Evolutionary conservation across 768 basidiomycete species (phyloP), one percentile per base, ranked within the genome.

Genomic region (Leccinum longicurvipes): DNA sequence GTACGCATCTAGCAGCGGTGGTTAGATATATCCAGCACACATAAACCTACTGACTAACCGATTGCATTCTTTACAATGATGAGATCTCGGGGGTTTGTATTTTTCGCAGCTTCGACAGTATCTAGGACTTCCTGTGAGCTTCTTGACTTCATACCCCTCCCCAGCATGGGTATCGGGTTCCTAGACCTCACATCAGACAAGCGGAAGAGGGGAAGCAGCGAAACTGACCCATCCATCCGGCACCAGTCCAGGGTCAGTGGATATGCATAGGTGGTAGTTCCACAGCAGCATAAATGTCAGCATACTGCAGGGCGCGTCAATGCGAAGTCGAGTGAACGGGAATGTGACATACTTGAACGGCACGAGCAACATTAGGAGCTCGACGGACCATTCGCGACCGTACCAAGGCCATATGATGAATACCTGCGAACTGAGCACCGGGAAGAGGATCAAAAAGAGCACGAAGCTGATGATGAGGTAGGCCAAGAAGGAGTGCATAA

Each of bases 401-500:
- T 95, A 96, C 92, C 92, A 97, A 21, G 93, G 93, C 92, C 83
- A 84, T 68, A 97, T 84, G 57, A 98, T 78, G 73, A 90, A 94
- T 63, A 93, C 80, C 71, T 98, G 96, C 2, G 88, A 84, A 6
- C 90, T 87, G 70, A 92, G 91, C 2, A 91, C 83, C 60, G 98
- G 93, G 72, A 98, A 98, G 50, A 77, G 81, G 44, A 93, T 92
- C 32, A 93, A 79, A 62, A 76, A 77, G 50, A 88, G 78, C 56
- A 89, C 88, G 62, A 84, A 77, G 62, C 79, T 77, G 68, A 93
- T 86, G 63, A 85, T 74, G 55, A 93, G 72, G 49, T 80, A 74
- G 27, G 85, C 85, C 55, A 85, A 68, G 60, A 85, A 60, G 46
- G 76, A 66, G 52, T 75, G 73, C 79, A 80, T 80, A 27, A 59